Base-by-base conservation (phyloP, 2,329 filamentous ascomycete species). In the Fusarium pseudocircinatum region DNA sequence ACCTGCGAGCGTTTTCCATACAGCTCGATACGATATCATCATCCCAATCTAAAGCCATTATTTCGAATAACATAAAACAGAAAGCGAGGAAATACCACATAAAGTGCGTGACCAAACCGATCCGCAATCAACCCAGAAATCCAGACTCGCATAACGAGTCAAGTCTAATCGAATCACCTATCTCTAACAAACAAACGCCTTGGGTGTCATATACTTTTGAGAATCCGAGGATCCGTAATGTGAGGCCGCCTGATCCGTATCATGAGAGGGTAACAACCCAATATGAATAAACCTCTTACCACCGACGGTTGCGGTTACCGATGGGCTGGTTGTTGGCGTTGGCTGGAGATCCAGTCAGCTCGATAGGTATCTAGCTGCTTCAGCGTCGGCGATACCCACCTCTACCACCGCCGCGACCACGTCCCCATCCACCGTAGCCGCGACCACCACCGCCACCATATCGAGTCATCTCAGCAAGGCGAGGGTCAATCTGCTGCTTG, bases 401-500 rank as follows among this genome's bases (percentile, higher is more conserved):
- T 81, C 87, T 85, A 77, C 86, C 85, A 76, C 82, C 83, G 59
- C 85, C 84, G 77, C 92, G 89, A 75, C 92, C 89, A 76, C 92
- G 90, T 78, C 92, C 89, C 81, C 92, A 92, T 78, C 93, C 91
- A 79, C 92, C 90, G 79, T 90, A 92, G 74, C 92, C 89, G 79
- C 93, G 90, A 76, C 93, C 90, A 73, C 92, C 90, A 73, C 92
- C 90, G 67, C 95, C 94, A 76, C 94, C 91, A 82, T 95, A 98
- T 83, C 96, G 93, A 78, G 91, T 92, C 96, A 99, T 98, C 88
- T 99, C 96, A 73, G 92, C 91, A 73, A 99, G 92, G 83, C 95
- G 93, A 81, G 96, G 96, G 80, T 98, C 96, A 84, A 99, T 95
- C 85, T 97, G 93, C 87, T 99, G 96, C 88, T 98, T 98, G 76